phyloP scores from a whole-genome alignment of 148 eudicot genomes.

The Nepenthes gracilis region DNA sequence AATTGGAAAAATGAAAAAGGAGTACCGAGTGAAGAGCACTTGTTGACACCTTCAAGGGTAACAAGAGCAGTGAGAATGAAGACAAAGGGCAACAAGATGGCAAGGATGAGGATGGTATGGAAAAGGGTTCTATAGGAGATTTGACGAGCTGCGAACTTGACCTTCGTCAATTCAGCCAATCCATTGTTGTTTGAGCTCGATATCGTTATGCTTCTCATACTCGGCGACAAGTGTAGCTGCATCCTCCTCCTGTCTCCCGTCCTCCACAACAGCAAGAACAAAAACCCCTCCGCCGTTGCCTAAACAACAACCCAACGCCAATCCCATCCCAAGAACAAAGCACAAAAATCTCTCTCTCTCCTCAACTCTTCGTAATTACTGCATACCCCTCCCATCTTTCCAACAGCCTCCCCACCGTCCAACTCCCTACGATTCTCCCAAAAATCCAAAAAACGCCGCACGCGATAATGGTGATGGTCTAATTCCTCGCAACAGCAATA shows the following conservation, averaged over 20 bases:
- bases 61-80: slow-evolving; percentile 91
- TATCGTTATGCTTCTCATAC: slow-evolving; percentile 97
- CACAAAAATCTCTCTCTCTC: slow-evolving; percentile 6
- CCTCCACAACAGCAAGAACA: no score
- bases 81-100: slow-evolving; percentile 83
- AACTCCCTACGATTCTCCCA: not conserved
- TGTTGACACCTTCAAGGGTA: slow-evolving; percentile 99
- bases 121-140: slow-evolving; percentile 84
- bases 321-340: no score
- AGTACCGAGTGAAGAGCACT: slow-evolving; percentile 90
- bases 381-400: slow-evolving; percentile 6
- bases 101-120: slow-evolving; percentile 77
- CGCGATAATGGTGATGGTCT: no score
- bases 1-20: not conserved
- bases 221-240: slow-evolving; percentile 99
- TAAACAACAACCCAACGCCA: no score
- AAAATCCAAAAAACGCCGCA: no score
- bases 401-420: slow-evolving; percentile 8
- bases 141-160: slow-evolving; percentile 92
- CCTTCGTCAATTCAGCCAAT: slow-evolving; percentile 88
- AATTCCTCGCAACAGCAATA: no score
- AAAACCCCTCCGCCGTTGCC: no score
- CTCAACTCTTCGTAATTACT: not conserved
- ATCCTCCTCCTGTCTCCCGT: slow-evolving; percentile 34
- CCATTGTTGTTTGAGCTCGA: slow-evolving; percentile 46